phyloP scores from a whole-genome alignment of 306 rosid species.

The Cicer bijugum region DNA sequence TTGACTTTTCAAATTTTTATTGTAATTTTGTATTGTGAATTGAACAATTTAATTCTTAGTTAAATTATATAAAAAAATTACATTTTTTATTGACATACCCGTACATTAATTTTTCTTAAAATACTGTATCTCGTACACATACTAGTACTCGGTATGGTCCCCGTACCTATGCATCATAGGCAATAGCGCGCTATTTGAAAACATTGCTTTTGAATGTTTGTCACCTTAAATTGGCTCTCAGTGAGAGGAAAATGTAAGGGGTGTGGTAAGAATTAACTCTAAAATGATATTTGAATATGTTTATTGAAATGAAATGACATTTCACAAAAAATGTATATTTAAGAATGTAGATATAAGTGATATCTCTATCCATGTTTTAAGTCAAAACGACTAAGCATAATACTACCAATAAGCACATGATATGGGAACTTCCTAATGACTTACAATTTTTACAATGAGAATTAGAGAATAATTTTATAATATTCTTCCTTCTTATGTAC shows the following conservation, averaged over 20 bases:
- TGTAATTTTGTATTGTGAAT: no score
- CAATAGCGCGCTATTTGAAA: no score
- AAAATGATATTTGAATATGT: constrained; percentile 2
- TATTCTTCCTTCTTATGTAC: neutral
- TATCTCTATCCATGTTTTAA: neutral
- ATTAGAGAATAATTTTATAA: constrained; percentile 3
- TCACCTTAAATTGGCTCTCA: neutral
- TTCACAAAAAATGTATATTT: neutral
- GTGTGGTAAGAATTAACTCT: constrained; percentile 10
- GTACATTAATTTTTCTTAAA: no score
- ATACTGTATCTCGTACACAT: no score
- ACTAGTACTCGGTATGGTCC: no score
- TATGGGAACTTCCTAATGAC: neutral
- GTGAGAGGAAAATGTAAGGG: neutral
- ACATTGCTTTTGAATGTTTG: neutral
- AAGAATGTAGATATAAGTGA: neutral
- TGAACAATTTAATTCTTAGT: no score
- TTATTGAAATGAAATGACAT: constrained; percentile 5
- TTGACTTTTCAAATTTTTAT: no score
- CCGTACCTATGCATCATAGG: no score
- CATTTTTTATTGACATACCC: no score
- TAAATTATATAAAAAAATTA: no score
- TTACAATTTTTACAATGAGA: neutral
- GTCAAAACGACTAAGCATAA: neutral
- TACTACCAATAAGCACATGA: neutral